Evolutionary conservation across 495 filamentous ascomycete genomes (phyloP).

Genomic region (Hypoxylon intermedium): DNA sequence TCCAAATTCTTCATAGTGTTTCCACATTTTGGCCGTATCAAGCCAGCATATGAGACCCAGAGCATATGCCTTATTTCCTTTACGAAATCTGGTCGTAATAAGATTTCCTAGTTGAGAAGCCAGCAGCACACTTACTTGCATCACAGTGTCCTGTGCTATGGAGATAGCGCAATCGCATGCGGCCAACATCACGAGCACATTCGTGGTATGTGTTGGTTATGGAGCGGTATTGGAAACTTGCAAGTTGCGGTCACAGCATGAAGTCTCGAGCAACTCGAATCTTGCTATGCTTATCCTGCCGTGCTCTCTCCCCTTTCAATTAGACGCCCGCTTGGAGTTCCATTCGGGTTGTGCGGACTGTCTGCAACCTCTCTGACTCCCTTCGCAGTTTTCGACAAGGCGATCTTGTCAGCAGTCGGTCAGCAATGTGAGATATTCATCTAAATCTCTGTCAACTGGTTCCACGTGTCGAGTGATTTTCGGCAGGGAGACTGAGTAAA

Average conservation of each 20-base stretch:
- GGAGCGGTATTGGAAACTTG: slow-evolving; percentile 10
- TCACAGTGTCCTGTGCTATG: slow-evolving; percentile 1
- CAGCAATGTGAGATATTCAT: slow-evolving; percentile 19
- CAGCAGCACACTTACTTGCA: neutral
- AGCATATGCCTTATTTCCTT: slow-evolving; percentile 15
- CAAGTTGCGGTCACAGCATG: slow-evolving; percentile 3
- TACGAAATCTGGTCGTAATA: slow-evolving; percentile 13
- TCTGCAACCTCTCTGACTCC: slow-evolving; percentile 1
- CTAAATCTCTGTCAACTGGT: slow-evolving; percentile 18
- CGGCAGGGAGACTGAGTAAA: slow-evolving; percentile 16
- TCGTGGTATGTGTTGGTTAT: slow-evolving; percentile 9
- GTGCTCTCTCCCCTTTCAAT: slow-evolving; percentile 3
- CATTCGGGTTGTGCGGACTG: slow-evolving; percentile 5
- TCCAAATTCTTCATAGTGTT: slow-evolving; percentile 11
- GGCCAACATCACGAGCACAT: slow-evolving; percentile 1
- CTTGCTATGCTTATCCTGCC: slow-evolving; percentile 1
- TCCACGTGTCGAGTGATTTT: slow-evolving; percentile 32
- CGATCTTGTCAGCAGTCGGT: slow-evolving; percentile 21
- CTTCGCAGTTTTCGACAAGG: slow-evolving; percentile 16
- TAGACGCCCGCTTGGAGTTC: neutral
- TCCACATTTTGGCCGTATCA: neutral
- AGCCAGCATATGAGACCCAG: slow-evolving; percentile 14
- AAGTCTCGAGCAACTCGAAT: neutral
- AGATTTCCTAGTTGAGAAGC: slow-evolving; percentile 10
- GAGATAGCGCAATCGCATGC: slow-evolving; percentile 1